A percentile compares a stretch with the other conserved stretches of the same genome.
Evolutionary conservation across 2,329 filamentous ascomycete species (phyloP).

Genomic region (Colletotrichum cordylinicola): DNA sequence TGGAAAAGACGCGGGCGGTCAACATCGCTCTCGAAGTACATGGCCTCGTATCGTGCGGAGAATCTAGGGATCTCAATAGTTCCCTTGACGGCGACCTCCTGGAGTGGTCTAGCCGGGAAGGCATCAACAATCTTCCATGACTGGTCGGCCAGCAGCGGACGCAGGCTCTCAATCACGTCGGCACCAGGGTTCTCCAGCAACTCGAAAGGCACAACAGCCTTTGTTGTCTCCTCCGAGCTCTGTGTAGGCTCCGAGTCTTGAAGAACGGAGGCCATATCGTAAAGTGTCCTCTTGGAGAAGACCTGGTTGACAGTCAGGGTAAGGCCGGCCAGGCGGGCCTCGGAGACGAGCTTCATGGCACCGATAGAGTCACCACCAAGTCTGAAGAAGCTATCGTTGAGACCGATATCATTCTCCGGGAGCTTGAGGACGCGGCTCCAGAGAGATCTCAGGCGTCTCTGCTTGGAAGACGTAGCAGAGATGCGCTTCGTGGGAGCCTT

Average conservation of each 20-base stretch:
- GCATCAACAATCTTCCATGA: conserved; percentile 60
- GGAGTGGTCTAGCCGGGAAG: conserved; percentile 63
- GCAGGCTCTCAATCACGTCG: conserved; percentile 42
- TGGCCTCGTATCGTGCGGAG: conserved; percentile 68
- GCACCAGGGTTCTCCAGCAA: conserved; percentile 53
- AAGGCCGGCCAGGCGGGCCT: conserved; percentile 52
- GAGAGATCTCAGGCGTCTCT: conserved; percentile 48
- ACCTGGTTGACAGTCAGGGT: conserved; percentile 60
- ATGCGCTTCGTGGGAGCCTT: conserved; percentile 33
- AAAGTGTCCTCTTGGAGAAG: conserved; percentile 53
- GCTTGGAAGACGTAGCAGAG: conserved; percentile 44
- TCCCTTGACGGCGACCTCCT: conserved; percentile 63
- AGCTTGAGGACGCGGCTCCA: conserved; percentile 55
- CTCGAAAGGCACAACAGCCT: conserved; percentile 52
- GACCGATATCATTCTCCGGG: conserved; percentile 50
- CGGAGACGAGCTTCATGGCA: conserved; percentile 66
- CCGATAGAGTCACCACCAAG: conserved; percentile 65
- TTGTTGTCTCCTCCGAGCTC: not conserved
- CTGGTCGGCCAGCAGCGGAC: conserved; percentile 55
- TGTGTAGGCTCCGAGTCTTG: conserved; percentile 37
- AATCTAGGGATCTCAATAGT: conserved; percentile 64
- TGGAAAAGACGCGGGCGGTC: conserved; percentile 52
- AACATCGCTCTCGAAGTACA: conserved; percentile 62
- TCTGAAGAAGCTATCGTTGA: conserved; percentile 65
- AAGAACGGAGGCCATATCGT: conserved; percentile 59